Evolutionary conservation across 768 basidiomycete species (phyloP).

Genomic region (Tephrocybe rancida): DNA sequence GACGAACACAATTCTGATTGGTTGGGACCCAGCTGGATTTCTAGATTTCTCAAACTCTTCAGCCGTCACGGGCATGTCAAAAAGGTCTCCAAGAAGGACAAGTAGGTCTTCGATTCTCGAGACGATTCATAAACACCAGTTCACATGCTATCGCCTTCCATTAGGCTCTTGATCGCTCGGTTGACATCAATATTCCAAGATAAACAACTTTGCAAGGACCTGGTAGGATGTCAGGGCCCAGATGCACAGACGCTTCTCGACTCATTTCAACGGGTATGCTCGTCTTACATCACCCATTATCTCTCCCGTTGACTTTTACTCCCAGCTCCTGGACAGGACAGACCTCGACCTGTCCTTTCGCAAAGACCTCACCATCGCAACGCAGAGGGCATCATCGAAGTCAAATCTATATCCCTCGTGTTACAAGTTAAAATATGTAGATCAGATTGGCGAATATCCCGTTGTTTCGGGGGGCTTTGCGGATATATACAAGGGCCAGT

Average conservation of each 20-base stretch:
- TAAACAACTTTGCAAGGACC: background rate
- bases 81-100: too few relatives aligned
- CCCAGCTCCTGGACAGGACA: background rate
- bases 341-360: background rate
- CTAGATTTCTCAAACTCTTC: too few relatives aligned
- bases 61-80: too few relatives aligned
- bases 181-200: background rate
- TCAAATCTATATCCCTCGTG: background rate
- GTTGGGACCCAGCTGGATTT: too few relatives aligned
- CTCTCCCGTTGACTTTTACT: background rate
- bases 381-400: background rate
- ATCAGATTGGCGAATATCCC: background rate
- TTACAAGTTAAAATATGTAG: background rate
- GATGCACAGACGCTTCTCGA: slow-evolving; percentile 2
- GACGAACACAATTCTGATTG: too few relatives aligned
- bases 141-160: too few relatives aligned
- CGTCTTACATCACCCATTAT: background rate
- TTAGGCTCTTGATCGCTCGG: too few relatives aligned
- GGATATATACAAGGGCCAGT: slow-evolving; percentile 4
- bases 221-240: background rate
- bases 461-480: background rate
- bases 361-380: background rate
- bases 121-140: too few relatives aligned
- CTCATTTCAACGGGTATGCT: background rate
- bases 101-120: too few relatives aligned